Conservation (phyloP, 1,139 yeast genomes). For the Nakaseomyces kungkrabaensis region DNA sequence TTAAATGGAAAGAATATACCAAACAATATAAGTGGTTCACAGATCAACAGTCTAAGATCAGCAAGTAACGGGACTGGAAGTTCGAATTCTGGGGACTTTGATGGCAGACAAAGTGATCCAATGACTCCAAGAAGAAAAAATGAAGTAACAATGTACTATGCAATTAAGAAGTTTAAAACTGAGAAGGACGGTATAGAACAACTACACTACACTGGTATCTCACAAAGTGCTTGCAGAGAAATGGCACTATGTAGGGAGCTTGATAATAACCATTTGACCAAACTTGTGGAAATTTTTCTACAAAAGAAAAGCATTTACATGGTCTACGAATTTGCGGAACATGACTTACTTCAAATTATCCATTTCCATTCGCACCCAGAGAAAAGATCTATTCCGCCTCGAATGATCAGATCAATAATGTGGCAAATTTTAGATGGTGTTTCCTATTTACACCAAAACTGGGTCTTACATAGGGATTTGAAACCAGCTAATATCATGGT, state of each 20-base stretch:
- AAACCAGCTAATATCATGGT: constrained; percentile 99
- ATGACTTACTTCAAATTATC: constrained; percentile 83
- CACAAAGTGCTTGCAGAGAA: constrained; percentile 93
- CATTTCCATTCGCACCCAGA: constrained; percentile 92
- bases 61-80: neutral
- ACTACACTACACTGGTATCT: constrained; percentile 84
- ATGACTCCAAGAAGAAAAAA: neutral
- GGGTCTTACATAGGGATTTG: constrained; percentile 91
- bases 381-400: constrained; percentile 63
- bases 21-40: neutral
- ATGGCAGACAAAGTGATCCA: neutral
- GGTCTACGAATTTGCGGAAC: constrained; percentile 94
- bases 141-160: constrained; percentile 34
- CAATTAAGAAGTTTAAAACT: constrained; percentile 92
- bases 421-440: constrained; percentile 94
- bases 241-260: constrained; percentile 91
- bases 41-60: neutral
- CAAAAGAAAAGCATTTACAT: constrained; percentile 88
- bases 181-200: constrained; percentile 86
- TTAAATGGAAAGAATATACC: neutral
- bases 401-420: constrained; percentile 69
- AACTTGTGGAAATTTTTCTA: constrained; percentile 71
- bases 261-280: constrained; percentile 67
- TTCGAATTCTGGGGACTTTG: neutral
- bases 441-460: constrained; percentile 81